These are phyloP conservation scores for Trichosporon sp. DNA, from an alignment of 1,284 basidiomycete species.

Conservation along the genomic window DNA sequence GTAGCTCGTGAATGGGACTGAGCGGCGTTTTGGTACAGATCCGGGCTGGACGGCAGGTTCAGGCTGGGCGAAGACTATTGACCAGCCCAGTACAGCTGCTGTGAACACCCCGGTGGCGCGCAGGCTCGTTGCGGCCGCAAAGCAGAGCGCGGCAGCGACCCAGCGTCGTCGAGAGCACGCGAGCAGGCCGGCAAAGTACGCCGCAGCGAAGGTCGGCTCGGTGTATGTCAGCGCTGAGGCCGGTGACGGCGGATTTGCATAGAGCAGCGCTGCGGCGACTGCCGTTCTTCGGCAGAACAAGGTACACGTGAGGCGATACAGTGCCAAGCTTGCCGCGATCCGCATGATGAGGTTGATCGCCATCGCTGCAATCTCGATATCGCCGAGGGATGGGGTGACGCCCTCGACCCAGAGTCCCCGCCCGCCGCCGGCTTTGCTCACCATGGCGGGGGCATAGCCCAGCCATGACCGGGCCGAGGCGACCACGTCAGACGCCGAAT, in stretches of 20 bases:
- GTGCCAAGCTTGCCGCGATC: slow-evolving; percentile 50
- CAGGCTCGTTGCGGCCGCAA: slow-evolving; percentile 63
- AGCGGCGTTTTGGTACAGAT: too few species aligned
- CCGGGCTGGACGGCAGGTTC: neutral
- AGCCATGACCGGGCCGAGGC: neutral
- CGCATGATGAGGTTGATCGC: slow-evolving; percentile 29
- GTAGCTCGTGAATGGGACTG: neutral
- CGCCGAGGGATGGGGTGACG: neutral
- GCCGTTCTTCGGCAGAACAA: slow-evolving; percentile 54
- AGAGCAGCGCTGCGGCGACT: slow-evolving; percentile 59
- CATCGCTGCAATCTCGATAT: slow-evolving; percentile 32
- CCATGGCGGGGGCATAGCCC: neutral
- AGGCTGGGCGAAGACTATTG: slow-evolving; percentile 52
- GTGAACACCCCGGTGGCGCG: slow-evolving; percentile 78
- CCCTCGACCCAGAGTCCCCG: neutral
- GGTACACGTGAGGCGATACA: slow-evolving; percentile 54
- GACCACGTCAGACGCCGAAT: slow-evolving; percentile 30
- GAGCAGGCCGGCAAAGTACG: slow-evolving; percentile 65
- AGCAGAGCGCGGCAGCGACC: slow-evolving; percentile 53
- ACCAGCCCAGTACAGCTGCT: slow-evolving; percentile 68
- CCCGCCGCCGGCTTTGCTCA: neutral
- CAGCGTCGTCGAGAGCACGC: neutral
- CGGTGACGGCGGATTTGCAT: slow-evolving; percentile 74
- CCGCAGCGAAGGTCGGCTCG: slow-evolving; percentile 77
- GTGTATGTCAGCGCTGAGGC: slow-evolving; percentile 57